phyloP scores from a whole-genome alignment of 2,329 filamentous ascomycete genomes.

The Colletotrichum cuscutae region DNA sequence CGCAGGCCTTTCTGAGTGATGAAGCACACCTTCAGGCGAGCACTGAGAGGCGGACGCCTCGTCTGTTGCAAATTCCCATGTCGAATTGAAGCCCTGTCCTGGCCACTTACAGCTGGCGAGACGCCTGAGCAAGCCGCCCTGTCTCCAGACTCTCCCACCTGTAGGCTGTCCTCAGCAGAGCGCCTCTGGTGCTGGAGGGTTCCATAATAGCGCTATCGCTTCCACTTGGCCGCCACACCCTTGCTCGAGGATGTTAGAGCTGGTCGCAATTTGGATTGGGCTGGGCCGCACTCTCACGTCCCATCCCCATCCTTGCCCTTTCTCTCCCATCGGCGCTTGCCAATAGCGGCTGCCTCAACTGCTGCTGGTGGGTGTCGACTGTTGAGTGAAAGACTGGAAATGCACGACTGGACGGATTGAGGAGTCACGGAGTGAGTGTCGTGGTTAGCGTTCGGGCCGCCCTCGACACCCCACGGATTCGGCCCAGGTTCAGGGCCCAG shows the following conservation, averaged over 20 bases:
- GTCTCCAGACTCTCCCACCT: not conserved
- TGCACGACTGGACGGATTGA: not conserved
- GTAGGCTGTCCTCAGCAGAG: not conserved
- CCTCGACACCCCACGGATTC: not conserved
- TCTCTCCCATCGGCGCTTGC: slow-evolving; percentile 11
- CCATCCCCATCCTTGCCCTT: not conserved
- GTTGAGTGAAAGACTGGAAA: not conserved
- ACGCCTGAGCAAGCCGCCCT: slow-evolving; percentile 7
- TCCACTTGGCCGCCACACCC: slow-evolving; percentile 7
- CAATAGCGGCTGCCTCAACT: slow-evolving; percentile 9
- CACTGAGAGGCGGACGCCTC: not conserved
- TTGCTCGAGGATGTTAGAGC: not conserved
- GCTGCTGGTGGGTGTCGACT: not conserved
- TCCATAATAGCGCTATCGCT: not conserved
- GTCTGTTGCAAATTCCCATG: slow-evolving; percentile 2
- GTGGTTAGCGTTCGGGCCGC: slow-evolving; percentile 13
- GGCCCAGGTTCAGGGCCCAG: not conserved
- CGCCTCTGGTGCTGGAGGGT: not conserved
- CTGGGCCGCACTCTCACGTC: not conserved
- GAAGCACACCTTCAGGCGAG: not conserved
- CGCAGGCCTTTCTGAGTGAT: not conserved
- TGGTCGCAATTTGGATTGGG: slow-evolving; percentile 2
- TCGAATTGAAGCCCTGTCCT: not conserved
- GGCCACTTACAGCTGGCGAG: slow-evolving; percentile 25
- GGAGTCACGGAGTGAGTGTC: not conserved